These are phyloP conservation scores for Reutealis trisperma DNA, from an alignment of 345 rosid species.

Conservation along the genomic window DNA sequence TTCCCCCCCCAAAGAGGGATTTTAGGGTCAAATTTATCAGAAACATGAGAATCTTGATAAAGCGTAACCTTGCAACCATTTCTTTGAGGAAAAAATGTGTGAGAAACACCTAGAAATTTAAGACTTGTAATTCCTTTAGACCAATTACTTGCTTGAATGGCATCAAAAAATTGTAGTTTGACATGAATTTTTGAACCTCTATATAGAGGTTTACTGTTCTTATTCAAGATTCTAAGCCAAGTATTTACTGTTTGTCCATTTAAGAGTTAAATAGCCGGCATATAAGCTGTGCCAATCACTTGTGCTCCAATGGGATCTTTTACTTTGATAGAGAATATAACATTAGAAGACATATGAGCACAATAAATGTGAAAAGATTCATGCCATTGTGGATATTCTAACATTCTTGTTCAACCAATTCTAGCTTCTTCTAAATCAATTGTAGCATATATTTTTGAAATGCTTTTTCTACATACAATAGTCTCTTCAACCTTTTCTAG, in stretches of 20 bases:
- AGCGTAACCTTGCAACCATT: constrained; percentile 50
- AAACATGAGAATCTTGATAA: constrained; percentile 61
- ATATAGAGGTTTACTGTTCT: constrained; percentile 22
- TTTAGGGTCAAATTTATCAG: constrained; percentile 32
- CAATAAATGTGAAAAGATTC: constrained; percentile 51
- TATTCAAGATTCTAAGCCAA: constrained; percentile 41
- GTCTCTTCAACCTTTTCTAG: constrained; percentile 26
- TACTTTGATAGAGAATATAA: constrained; percentile 47
- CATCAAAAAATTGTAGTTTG: constrained; percentile 41
- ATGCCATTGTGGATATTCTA: constrained; percentile 36
- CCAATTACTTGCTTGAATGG: constrained; percentile 34
- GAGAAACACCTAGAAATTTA: constrained; percentile 47
- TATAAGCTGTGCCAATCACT: constrained; percentile 45
- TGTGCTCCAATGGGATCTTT: constrained; percentile 35
- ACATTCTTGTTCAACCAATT: constrained; percentile 40
- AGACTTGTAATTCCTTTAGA: constrained; percentile 45
- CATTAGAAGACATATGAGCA: constrained; percentile 49
- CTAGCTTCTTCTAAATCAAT: constrained; percentile 42
- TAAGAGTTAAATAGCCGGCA: constrained; percentile 41
- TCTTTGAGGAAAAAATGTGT: constrained; percentile 48
- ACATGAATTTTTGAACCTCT: constrained; percentile 44
- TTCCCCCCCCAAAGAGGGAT: constrained; percentile 38
- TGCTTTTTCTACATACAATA: constrained; percentile 33
- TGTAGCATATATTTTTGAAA: constrained; percentile 37
- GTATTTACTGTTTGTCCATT: constrained; percentile 38